phyloP scores from a whole-genome alignment of 768 basidiomycete genomes.

The Cantharellus cinnabarinus region DNA sequence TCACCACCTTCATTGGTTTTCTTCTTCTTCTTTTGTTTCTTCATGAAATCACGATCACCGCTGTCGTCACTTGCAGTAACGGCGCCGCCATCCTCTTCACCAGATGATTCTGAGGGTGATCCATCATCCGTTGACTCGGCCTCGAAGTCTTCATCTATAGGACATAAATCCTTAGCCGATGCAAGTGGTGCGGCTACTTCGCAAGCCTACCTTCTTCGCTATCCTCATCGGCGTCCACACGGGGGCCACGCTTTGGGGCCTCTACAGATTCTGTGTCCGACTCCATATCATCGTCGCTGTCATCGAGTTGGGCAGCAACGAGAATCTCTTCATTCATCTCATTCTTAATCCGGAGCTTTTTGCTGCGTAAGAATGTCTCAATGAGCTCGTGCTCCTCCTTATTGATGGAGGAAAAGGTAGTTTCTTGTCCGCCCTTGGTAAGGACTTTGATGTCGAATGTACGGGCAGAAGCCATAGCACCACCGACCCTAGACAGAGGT shows the following conservation, averaged over 20 bases:
- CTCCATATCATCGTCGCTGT: slow-evolving; percentile 64
- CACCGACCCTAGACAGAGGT: slow-evolving; percentile 41
- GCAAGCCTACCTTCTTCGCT: slow-evolving; percentile 40
- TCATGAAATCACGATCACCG: slow-evolving; percentile 14
- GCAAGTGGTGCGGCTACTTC: slow-evolving; percentile 1
- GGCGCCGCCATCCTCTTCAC: slow-evolving; percentile 31
- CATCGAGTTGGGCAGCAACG: slow-evolving; percentile 43
- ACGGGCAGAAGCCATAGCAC: slow-evolving; percentile 66
- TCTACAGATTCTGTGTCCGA: slow-evolving; percentile 35
- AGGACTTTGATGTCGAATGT: slow-evolving; percentile 89
- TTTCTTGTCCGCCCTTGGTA: slow-evolving; percentile 64
- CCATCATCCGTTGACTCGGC: slow-evolving; percentile 70
- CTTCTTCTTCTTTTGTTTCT: slow-evolving; percentile 33
- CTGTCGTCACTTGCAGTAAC: slow-evolving; percentile 40
- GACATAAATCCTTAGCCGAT: background rate
- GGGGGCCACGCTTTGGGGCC: slow-evolving; percentile 28
- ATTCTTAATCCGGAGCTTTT: slow-evolving; percentile 87
- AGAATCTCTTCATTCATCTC: slow-evolving; percentile 75
- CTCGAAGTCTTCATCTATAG: slow-evolving; percentile 71
- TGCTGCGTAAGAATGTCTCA: slow-evolving; percentile 67
- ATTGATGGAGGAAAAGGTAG: slow-evolving; percentile 81
- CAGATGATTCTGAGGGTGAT: slow-evolving; percentile 63
- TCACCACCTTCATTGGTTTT: slow-evolving; percentile 28
- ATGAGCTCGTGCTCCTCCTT: slow-evolving; percentile 87
- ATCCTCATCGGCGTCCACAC: slow-evolving; percentile 49